Base-by-base conservation (phyloP, 2,329 filamentous ascomycete genomes). In the Pseudogymnoascus sp. region DNA sequence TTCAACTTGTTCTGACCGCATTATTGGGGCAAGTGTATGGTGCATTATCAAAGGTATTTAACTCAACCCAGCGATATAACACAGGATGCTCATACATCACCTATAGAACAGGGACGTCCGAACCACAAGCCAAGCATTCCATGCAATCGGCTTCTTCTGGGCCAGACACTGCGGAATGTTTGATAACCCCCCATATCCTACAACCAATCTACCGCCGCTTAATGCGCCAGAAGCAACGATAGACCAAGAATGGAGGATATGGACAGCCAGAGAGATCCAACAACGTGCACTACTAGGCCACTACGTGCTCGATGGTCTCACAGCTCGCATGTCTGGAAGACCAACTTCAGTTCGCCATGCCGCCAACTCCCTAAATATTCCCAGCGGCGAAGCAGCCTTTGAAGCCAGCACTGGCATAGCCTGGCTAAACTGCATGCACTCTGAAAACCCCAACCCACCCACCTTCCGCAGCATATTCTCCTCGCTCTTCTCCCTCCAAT, bases 81-180 rank as follows among this genome's bases (percentile, higher is more conserved):
- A 44, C 11, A 14, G 18, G n/a, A 16, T 40, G 56, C 37, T 16
- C 44, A 60, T 42, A 62, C n/a, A 50, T 10, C 5, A 44, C 8
- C 10, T 37, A 40, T 53, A 75, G 72, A 78, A 78, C 59, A 69
- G 75, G 36, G 71, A 70, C 1, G 76, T 79, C 44, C 73, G 78
- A 11, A 78, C 74, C 1, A 78, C 77, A 31, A 77, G 75, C 63
- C 77, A 79, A 62, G 74, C 77, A 1, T 78, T 78, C 62, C 77
- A 77, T 37, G 76, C 75, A 1, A 70, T 79, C 0, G 76, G 75
- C 2, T 79, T 79, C 67, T 75, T 76, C 63, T 79, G 78, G 78
- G 77, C 77, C 34, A 72, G 76, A 28, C 76, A 78, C 61, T 78
- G 76, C 61, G 76, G 77, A 12, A 77, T 78, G 74, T 73, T 76